phyloP scores from a whole-genome alignment of 2,329 filamentous ascomycete genomes.

The Nemania diffusa region DNA sequence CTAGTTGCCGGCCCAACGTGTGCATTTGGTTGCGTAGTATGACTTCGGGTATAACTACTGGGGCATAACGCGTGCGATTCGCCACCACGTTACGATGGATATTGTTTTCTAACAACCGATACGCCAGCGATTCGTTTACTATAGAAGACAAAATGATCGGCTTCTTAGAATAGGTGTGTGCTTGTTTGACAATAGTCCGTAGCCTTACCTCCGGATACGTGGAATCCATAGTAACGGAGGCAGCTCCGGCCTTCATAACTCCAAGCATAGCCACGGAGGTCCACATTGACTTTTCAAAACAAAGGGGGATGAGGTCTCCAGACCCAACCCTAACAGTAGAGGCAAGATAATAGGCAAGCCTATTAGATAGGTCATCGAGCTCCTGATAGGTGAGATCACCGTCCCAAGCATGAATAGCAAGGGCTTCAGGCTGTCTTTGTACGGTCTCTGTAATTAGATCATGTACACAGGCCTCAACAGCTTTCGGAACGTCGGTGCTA shows the following conservation, averaged over 20 bases:
- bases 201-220: conserved; percentile 6
- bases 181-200: conserved; percentile 11
- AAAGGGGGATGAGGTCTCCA: conserved; percentile 9
- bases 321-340: conserved; percentile 1
- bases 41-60: conserved; percentile 13
- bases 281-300: conserved; percentile 24
- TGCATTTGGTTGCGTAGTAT: conserved; percentile 16
- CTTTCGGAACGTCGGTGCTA: not conserved
- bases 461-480: conserved; percentile 10
- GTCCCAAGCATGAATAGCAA: conserved; percentile 19
- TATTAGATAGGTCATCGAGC: conserved; percentile 13
- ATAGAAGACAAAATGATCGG: conserved; percentile 13
- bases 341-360: conserved; percentile 8
- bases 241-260: conserved; percentile 18
- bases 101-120: conserved; percentile 15
- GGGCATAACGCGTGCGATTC: conserved; percentile 8
- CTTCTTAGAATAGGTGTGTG: conserved; percentile 11
- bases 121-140: conserved; percentile 10
- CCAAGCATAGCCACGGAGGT: conserved; percentile 10
- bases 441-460: conserved; percentile 1
- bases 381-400: conserved; percentile 15
- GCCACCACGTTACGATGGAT: conserved; percentile 11
- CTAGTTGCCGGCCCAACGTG: conserved; percentile 4
- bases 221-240: conserved; percentile 11
- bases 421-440: not conserved